A percentile compares a stretch with the other conserved stretches of the same genome.
Conservation (phyloP, 83 land plant species). For the Thuja plicata region DNA sequence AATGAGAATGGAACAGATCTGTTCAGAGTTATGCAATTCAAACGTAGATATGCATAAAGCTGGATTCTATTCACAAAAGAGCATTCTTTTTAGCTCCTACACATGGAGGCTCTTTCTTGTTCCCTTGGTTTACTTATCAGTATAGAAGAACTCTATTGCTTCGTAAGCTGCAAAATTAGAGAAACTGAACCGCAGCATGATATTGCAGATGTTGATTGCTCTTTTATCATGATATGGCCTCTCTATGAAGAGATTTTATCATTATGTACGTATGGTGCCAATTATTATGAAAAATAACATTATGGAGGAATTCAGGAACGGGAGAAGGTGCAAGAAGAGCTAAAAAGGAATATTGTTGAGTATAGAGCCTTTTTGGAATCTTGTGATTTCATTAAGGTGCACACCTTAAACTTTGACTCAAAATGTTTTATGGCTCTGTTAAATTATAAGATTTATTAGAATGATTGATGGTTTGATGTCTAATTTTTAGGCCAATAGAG, state of each 20-base stretch:
- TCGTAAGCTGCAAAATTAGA: too few relatives aligned
- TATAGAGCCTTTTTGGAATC: slow-evolving; percentile 79
- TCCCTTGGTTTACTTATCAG: neutral
- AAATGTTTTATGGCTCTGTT: neutral
- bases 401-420: neutral
- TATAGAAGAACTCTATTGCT: neutral
- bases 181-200: neutral
- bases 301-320: slow-evolving; percentile 53
- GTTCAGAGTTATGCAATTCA: neutral
- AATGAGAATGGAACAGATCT: neutral
- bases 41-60: neutral
- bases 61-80: neutral
- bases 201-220: too few relatives aligned
- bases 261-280: neutral
- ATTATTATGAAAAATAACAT: neutral
- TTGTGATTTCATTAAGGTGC: slow-evolving; percentile 94
- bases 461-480: neutral
- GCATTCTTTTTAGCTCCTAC: neutral
- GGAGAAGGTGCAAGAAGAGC: slow-evolving; percentile 87
- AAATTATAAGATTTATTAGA: neutral
- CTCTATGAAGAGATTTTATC: neutral
- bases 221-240: neutral
- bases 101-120: neutral
- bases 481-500: slow-evolving; percentile 90
- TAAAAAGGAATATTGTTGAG: slow-evolving; percentile 63